Evolutionary conservation across 768 basidiomycete genomes (phyloP).

Genomic region (Coprinellus micaceus): DNA sequence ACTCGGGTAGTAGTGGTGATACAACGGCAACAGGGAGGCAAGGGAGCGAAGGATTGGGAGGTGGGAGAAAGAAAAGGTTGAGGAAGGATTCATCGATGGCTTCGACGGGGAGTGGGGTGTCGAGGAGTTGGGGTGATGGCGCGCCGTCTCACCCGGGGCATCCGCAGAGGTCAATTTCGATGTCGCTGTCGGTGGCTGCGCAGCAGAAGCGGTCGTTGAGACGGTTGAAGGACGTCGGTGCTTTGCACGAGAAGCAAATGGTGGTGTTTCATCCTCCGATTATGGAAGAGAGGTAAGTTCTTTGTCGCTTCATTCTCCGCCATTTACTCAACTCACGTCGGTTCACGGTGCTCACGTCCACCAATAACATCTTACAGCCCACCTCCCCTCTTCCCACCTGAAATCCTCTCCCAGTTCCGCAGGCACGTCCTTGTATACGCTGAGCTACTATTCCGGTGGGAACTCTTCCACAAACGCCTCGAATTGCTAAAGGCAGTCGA

Average conservation of each 20-base stretch:
- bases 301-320: slow-evolving; percentile 6
- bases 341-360: too few species aligned
- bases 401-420: slow-evolving; percentile 40
- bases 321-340: too few species aligned
- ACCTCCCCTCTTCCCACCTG: slow-evolving; percentile 30
- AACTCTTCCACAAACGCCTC: slow-evolving; percentile 62
- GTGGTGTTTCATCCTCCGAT: slow-evolving; percentile 36
- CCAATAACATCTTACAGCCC: slow-evolving; percentile 15
- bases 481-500: slow-evolving; percentile 70
- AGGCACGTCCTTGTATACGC: slow-evolving; percentile 68
- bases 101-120: slow-evolving; percentile 30
- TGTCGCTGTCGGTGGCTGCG: slow-evolving; percentile 42
- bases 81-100: slow-evolving; percentile 28
- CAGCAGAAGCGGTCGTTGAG: slow-evolving; percentile 40
- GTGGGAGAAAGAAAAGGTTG: neutral
- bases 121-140: slow-evolving; percentile 58
- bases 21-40: neutral
- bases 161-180: slow-evolving; percentile 26
- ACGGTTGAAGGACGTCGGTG: slow-evolving; percentile 33
- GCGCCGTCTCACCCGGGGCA: slow-evolving; percentile 18
- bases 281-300: slow-evolving; percentile 22
- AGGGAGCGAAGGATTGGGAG: neutral
- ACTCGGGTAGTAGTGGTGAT: neutral
- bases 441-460: slow-evolving; percentile 73
- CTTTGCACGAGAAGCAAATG: slow-evolving; percentile 20